Evolutionary conservation across 139 green algal genomes (phyloP).

Genomic region (Yamagishiella unicocca): DNA sequence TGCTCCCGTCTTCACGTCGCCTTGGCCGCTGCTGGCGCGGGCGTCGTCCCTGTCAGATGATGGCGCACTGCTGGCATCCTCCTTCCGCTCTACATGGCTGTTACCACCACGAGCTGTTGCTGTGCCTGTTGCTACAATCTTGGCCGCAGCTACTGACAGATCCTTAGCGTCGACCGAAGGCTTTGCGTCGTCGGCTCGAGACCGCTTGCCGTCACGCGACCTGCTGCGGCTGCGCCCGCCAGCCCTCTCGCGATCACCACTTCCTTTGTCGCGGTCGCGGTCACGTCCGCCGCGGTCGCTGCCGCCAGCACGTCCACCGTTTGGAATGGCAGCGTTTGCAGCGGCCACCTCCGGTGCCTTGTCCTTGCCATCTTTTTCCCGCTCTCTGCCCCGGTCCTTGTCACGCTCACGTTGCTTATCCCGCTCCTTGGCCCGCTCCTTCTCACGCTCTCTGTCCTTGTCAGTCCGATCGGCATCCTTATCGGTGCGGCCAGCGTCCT

Average conservation of each 20-base stretch:
- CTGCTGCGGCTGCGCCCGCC: constrained; percentile 3
- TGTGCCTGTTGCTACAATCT: neutral
- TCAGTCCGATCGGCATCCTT: neutral
- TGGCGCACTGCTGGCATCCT: neutral
- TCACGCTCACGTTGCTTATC: constrained; percentile 8
- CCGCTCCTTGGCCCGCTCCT: constrained; percentile 5
- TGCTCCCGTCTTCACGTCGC: neutral
- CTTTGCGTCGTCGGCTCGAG: neutral
- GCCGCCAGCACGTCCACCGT: neutral
- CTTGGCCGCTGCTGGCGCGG: neutral
- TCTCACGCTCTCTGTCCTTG: constrained; percentile 11
- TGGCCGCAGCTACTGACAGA: neutral
- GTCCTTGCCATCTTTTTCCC: neutral
- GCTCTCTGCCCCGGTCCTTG: neutral
- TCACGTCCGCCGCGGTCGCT: neutral
- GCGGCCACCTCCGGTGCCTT: neutral
- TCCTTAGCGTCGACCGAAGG: neutral
- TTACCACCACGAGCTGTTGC: neutral
- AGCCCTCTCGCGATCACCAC: neutral
- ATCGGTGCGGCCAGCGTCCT: neutral
- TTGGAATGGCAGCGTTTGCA: neutral
- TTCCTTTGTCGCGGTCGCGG: neutral
- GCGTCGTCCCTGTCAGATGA: neutral
- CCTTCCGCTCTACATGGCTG: neutral
- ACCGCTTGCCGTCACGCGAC: constrained; percentile 8